A percentile compares a stretch with the other conserved stretches of the same genome.
These are phyloP conservation scores for Phytophthora sojae DNA, from an alignment of 352 stramenopile species.

Conservation along the genomic window DNA sequence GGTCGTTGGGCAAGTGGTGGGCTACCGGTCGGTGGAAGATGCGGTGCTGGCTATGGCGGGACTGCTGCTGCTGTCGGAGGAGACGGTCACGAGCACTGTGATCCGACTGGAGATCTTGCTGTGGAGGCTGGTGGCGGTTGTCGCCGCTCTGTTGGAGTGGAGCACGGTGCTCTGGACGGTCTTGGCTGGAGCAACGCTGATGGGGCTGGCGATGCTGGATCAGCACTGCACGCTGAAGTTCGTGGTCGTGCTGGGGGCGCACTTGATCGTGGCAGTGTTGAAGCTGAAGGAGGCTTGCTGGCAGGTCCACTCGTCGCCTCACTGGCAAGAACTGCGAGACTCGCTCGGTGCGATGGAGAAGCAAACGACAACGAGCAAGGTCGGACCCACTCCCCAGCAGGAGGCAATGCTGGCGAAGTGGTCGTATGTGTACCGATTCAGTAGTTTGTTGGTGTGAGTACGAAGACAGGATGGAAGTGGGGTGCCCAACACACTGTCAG, in stretches of 20 bases:
- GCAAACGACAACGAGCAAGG: slow-evolving; percentile 2
- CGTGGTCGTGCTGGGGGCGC: slow-evolving; percentile 21
- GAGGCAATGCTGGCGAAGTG: slow-evolving; percentile 37
- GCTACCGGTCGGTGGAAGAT: slow-evolving; percentile 39
- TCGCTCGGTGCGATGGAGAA: slow-evolving; percentile 31
- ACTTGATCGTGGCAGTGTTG: slow-evolving; percentile 24
- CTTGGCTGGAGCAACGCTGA: slow-evolving; percentile 3
- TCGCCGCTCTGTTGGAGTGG: slow-evolving; percentile 21
- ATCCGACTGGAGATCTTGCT: slow-evolving; percentile 30
- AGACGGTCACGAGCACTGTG: slow-evolving; percentile 22
- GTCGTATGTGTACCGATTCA: slow-evolving; percentile 28
- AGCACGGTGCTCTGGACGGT: slow-evolving; percentile 28
- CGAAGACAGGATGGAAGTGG: neutral
- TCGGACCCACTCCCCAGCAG: slow-evolving; percentile 30
- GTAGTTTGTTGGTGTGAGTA: slow-evolving; percentile 27
- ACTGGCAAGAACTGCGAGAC: slow-evolving; percentile 29
- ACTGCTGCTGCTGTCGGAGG: slow-evolving; percentile 27
- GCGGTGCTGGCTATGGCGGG: slow-evolving; percentile 14
- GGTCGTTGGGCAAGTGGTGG: slow-evolving; percentile 33
- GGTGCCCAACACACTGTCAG: too few relatives aligned
- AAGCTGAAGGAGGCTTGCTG: slow-evolving; percentile 22
- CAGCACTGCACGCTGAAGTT: slow-evolving; percentile 38
- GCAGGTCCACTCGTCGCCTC: slow-evolving; percentile 29
- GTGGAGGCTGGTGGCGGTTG: slow-evolving; percentile 30
- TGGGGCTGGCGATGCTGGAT: slow-evolving; percentile 20